phyloP scores from a whole-genome alignment of 352 stramenopile species.

The Halophytophthora polymorphica region DNA sequence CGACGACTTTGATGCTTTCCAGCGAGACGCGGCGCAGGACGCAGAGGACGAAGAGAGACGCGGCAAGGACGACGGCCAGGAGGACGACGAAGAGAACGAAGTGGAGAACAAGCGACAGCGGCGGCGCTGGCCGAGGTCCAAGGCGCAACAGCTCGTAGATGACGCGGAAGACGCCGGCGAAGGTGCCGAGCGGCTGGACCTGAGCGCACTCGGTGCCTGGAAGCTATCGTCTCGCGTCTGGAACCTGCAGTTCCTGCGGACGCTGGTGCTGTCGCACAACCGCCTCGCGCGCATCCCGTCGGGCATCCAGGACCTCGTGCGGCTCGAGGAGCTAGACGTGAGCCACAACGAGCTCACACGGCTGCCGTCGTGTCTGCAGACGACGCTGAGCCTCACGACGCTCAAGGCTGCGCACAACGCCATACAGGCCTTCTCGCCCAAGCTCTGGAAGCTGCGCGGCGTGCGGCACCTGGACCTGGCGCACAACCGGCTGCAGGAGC shows the following conservation, averaged over 20 bases:
- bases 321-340: slow-evolving; percentile 52
- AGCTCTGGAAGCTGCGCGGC: slow-evolving; percentile 59
- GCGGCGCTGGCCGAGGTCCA: slow-evolving; percentile 48
- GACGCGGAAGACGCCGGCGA: slow-evolving; percentile 36
- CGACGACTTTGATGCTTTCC: slow-evolving; percentile 38
- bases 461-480: slow-evolving; percentile 51
- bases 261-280: slow-evolving; percentile 49
- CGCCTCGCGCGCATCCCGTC: slow-evolving; percentile 58
- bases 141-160: slow-evolving; percentile 56
- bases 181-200: slow-evolving; percentile 27
- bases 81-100: slow-evolving; percentile 22
- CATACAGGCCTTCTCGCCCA: slow-evolving; percentile 57
- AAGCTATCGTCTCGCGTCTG: slow-evolving; percentile 66
- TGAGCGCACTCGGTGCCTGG: slow-evolving; percentile 50
- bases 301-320: slow-evolving; percentile 61
- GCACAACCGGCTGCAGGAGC: slow-evolving; percentile 43
- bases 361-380: slow-evolving; percentile 66
- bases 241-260: slow-evolving; percentile 51
- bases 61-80: slow-evolving; percentile 7
- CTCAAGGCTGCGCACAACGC: slow-evolving; percentile 56
- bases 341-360: slow-evolving; percentile 55
- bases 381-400: slow-evolving; percentile 38
- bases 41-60: slow-evolving; percentile 18
- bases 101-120: slow-evolving; percentile 21
- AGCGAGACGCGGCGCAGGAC: slow-evolving; percentile 21